These are phyloP conservation scores for Lepidium sativum DNA, from an alignment of 345 rosid species.

Conservation along the genomic window DNA sequence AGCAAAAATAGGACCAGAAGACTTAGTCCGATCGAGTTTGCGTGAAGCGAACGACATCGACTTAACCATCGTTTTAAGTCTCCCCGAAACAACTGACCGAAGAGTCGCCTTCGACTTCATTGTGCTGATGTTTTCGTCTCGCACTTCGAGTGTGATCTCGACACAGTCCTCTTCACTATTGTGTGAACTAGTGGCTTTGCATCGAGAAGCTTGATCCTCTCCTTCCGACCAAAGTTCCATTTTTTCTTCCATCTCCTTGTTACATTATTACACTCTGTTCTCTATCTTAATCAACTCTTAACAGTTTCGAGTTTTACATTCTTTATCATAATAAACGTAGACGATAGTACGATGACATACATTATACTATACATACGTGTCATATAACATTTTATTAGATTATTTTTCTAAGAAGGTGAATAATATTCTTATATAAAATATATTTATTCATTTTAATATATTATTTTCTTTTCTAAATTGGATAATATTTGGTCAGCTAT, in stretches of 20 bases:
- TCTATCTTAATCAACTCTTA: background rate
- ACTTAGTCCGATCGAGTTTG: conserved; percentile 44
- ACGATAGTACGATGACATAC: background rate
- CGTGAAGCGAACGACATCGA: conserved; percentile 14
- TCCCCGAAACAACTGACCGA: conserved; percentile 41
- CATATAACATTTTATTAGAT: too few relatives aligned
- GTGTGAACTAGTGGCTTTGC: background rate
- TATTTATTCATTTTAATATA: too few relatives aligned
- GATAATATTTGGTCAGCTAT: background rate
- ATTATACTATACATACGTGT: too few relatives aligned
- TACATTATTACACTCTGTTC: background rate
- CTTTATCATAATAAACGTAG: background rate
- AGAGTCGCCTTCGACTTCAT: conserved; percentile 19
- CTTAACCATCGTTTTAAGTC: conserved; percentile 45
- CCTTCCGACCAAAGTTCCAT: conserved; percentile 10
- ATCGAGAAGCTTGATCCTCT: background rate
- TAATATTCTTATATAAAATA: background rate
- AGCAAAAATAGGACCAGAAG: conserved; percentile 71
- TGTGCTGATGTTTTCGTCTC: conserved; percentile 39
- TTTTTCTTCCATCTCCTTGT: background rate
- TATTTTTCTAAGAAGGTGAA: too few relatives aligned
- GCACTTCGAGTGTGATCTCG: conserved; percentile 50
- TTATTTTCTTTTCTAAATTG: too few relatives aligned
- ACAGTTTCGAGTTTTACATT: background rate
- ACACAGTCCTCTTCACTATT: conserved; percentile 21